Base-by-base conservation (phyloP, 441 rosid species). In the Breynia disticha region DNA sequence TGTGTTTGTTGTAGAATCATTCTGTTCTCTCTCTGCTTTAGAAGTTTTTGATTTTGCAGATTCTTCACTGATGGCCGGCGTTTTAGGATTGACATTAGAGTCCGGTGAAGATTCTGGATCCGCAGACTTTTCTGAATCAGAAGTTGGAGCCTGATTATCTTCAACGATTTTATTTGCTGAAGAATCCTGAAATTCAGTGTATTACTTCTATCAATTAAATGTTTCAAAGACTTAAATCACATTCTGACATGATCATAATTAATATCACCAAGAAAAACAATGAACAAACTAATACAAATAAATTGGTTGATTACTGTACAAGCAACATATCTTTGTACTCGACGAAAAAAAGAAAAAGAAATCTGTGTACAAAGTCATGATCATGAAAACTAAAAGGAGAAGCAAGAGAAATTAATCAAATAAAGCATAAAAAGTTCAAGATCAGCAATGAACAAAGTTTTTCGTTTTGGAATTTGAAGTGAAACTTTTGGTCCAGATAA, bases 11-110 rank as follows among this genome's bases (percentile, higher is more conserved):
- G 62, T 58, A 47, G 62, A 52, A 63, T 73, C 74, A 47, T 50
- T 62, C 63, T 64, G 77, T 20, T 64, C 77, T 57, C 44, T 76
- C 54, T 74, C 79, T 22, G 67, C 9, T 41, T 41, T 41, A 15
- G 44, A 41, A 41, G 15, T 7, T 15, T 15, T 41, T 11, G 44
- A 41, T 41, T 41, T 41, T 15, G 44, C 44, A 15, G 44, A 41
- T 41, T 41, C 44, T 15, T 41, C 44, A 15, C 44, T 41, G 44
- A 41, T 41, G 9, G 44, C 10, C n/a, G 44, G 44, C 13, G 44
- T 41, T 41, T 41, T 41, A 4, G 44, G 44, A 9, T 41, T 41
- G 15, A 11, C 44, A 41, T 41, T 15, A 41, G 15, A 9, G 1
- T 41, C 44, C 9, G n/a, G 44, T 41, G 13, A 11, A 9, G 44